Percentiles rank a stretch among this genome's conserved stretches.
Conservation (phyloP, 1,284 basidiomycete species). For the Rugosomyces carneus region DNA sequence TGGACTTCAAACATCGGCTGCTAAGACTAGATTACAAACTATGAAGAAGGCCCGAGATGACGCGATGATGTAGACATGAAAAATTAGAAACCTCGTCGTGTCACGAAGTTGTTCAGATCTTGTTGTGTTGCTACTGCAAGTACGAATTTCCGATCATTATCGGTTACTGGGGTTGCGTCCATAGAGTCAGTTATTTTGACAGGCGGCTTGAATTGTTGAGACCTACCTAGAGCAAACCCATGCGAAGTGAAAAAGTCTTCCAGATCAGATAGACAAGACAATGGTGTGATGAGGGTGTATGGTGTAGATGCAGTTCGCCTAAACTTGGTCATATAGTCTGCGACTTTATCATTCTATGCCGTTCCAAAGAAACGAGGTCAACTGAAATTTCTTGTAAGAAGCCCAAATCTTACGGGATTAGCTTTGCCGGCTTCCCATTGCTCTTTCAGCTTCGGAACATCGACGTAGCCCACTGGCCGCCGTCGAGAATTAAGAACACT, state of each 20-base stretch:
- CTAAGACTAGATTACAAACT: too few species aligned
- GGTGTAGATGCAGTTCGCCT: conserved; percentile 56
- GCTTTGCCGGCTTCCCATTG: conserved; percentile 73
- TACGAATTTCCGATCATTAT: conserved; percentile 77
- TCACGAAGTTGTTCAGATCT: conserved; percentile 70
- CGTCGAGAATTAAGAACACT: conserved; percentile 73
- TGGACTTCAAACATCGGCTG: too few species aligned
- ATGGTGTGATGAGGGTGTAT: conserved; percentile 78
- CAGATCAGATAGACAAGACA: conserved; percentile 69
- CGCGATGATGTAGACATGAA: not conserved
- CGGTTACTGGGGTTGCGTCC: conserved; percentile 56
- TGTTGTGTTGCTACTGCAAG: conserved; percentile 76
- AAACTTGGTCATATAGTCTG: conserved; percentile 73
- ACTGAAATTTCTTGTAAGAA: not conserved
- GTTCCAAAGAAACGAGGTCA: conserved; percentile 21
- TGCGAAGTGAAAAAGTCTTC: conserved; percentile 68
- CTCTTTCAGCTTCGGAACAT: conserved; percentile 67
- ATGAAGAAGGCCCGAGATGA: too few species aligned
- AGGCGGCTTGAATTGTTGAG: not conserved
- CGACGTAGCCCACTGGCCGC: conserved; percentile 77
- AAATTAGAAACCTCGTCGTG: conserved; percentile 37
- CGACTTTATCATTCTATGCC: conserved; percentile 51
- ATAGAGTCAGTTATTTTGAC: conserved; percentile 2
- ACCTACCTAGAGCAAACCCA: conserved; percentile 73
- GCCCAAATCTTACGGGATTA: conserved; percentile 50